Percentiles rank a stretch among this genome's conserved stretches.
These are phyloP conservation scores for Sclerotinia trifoliorum DNA, from an alignment of 2,329 filamentous ascomycete species.

Conservation along the genomic window DNA sequence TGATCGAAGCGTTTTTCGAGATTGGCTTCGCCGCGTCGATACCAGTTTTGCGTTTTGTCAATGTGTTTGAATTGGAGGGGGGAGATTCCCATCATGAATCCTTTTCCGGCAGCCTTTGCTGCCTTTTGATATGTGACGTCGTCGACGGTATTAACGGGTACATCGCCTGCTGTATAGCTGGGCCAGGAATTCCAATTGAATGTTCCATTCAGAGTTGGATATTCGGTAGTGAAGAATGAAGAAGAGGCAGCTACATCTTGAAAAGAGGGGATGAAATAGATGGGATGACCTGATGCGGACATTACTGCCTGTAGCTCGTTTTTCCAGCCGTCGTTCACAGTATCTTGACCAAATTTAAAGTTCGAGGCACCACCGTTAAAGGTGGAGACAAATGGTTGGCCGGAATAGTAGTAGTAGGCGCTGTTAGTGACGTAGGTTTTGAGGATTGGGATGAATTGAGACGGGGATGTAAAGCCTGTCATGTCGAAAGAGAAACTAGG, in stretches of 20 bases:
- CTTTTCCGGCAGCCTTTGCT: constrained; percentile 38
- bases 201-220: constrained; percentile 23
- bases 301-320: constrained; percentile 32
- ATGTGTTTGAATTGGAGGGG: constrained; percentile 44
- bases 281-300: constrained; percentile 31
- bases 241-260: constrained; percentile 24
- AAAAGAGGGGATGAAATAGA: constrained; percentile 26
- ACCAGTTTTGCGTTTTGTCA: constrained; percentile 38
- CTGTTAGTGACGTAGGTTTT: constrained; percentile 21
- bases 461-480: constrained; percentile 25
- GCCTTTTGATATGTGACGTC: constrained; percentile 39
- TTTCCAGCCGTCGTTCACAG: constrained; percentile 35
- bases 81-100: constrained; percentile 44
- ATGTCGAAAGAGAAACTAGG: constrained; percentile 29
- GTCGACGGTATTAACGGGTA: constrained; percentile 26
- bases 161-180: constrained; percentile 21
- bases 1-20: constrained; percentile 39
- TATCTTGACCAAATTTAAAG: constrained; percentile 31
- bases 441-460: constrained; percentile 24
- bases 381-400: constrained; percentile 26
- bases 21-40: constrained; percentile 42
- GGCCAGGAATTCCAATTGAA: constrained; percentile 30
- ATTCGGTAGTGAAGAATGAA: constrained; percentile 23
- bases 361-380: constrained; percentile 28
- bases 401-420: constrained; percentile 26